phyloP scores from a whole-genome alignment of 257 asterid species.

The Dorcoceras hygrometricum region DNA sequence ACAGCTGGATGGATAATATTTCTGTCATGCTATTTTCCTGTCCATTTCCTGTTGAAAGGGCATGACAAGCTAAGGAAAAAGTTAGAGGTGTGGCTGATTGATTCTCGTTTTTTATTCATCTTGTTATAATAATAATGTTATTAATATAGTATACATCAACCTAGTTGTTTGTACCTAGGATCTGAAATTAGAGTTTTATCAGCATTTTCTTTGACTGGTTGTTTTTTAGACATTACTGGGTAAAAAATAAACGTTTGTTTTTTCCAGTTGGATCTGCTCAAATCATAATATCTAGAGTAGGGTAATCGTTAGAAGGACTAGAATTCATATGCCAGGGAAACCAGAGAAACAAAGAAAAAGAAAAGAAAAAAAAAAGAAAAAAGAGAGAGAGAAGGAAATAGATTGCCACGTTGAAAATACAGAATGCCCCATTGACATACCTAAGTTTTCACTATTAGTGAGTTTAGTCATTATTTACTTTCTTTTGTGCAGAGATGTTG shows the following conservation, averaged over 20 bases:
- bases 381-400: not conserved
- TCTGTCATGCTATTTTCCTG: constrained; percentile 92
- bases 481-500: constrained; percentile 10
- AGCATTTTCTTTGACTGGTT: constrained; percentile 12
- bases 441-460: constrained; percentile 4
- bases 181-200: constrained; percentile 12
- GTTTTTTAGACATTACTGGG: constrained; percentile 12
- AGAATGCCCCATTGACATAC: constrained; percentile 7
- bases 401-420: not conserved
- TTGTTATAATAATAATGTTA: not conserved
- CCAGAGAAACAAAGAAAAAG: not conserved
- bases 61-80: constrained; percentile 75
- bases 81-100: constrained; percentile 66
- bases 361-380: not conserved
- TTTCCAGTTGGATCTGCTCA: constrained; percentile 15
- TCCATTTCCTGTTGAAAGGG: constrained; percentile 84
- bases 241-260: constrained; percentile 8
- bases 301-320: constrained; percentile 1
- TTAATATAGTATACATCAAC: not conserved
- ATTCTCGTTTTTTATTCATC: not conserved
- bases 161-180: not conserved
- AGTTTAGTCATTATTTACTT: constrained; percentile 10
- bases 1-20: constrained; percentile 91
- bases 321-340: not conserved
- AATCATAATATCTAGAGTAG: constrained; percentile 13